A percentile compares a stretch with the other conserved stretches of the same genome.
phyloP scores from a whole-genome alignment of 345 rosid genomes.

The Adansonia digitata region DNA sequence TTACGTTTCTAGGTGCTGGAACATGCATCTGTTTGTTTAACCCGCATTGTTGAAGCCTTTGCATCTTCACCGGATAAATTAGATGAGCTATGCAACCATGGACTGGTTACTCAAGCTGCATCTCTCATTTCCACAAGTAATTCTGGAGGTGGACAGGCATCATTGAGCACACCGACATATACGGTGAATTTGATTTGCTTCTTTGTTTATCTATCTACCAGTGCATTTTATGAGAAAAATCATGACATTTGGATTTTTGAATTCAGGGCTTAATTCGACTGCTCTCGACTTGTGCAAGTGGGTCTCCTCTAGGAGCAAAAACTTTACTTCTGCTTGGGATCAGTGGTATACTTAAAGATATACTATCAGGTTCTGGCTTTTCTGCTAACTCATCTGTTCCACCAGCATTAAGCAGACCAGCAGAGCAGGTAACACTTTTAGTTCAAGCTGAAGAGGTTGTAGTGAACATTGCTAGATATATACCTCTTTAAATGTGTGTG shows the following conservation, averaged over 20 bases:
- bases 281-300: conserved; percentile 93
- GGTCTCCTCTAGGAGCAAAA: conserved; percentile 90
- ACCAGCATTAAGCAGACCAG: conserved; percentile 85
- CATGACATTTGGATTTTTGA: conserved; percentile 24
- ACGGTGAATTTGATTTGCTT: conserved; percentile 49
- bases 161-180: conserved; percentile 82
- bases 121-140: conserved; percentile 85
- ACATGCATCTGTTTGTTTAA: conserved; percentile 94
- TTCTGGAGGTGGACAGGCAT: conserved; percentile 94
- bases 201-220: conserved; percentile 1
- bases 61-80: conserved; percentile 82
- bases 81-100: conserved; percentile 94
- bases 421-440: conserved; percentile 72
- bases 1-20: conserved; percentile 72
- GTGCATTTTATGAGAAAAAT: conserved; percentile 13
- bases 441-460: conserved; percentile 7
- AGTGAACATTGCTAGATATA: background rate
- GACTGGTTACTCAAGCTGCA: conserved; percentile 92
- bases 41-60: conserved; percentile 97
- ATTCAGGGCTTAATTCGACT: conserved; percentile 89
- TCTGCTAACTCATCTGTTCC: conserved; percentile 78
- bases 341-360: conserved; percentile 89
- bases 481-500: background rate
- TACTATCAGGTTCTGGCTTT: conserved; percentile 81
- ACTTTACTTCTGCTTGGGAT: conserved; percentile 89